Evolutionary conservation across 2,329 filamentous ascomycete genomes (phyloP), one percentile per base, ranked within the genome.

Genomic region (Pseudogymnoascus sp.): DNA sequence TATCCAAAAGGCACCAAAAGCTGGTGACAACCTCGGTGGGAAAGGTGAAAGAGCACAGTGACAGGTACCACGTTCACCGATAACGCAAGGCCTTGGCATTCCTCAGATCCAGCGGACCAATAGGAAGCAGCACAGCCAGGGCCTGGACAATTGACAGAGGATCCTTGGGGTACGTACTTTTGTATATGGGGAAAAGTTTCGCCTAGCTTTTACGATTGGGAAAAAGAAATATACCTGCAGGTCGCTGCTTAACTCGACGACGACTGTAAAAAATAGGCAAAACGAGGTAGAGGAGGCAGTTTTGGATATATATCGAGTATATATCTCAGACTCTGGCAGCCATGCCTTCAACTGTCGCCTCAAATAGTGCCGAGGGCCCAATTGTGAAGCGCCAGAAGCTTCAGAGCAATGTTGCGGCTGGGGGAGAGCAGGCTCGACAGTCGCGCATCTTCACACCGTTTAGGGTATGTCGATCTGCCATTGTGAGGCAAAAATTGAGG

Each of bases 381-480:
- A 76, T 88, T 68, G 82, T 82, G 65, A 97, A 97, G 80, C 87
- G 92, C 67, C 89, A 91, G 76, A 92, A 88, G 78, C 78, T 86
- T 64, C 76, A 80, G 65, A 71, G 72, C 64, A 70, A 74, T 63
- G 77, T 76, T 65, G 68, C 72, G 71, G 75, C 63, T 61, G 75
- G 59, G 33, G 17, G 70, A 68, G 76, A 50, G 71, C 79, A 67
- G 66, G 75, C 67, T 65, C 77, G 78, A 71, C 82, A 83, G 63
- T 96, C 93, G 10, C 85, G 86, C 73, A 91, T 97, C 69, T 97
- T 99, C 80, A 90, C 93, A 70, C 93, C 95, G 1, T 97, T 93
- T 78, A 82, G 95, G 75, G 92, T 96, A 86, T 68, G 87, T 76
- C 6, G 38, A 40, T 7, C 38, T n/a, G 21, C 46, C 26, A 13